phyloP scores from a whole-genome alignment of 2,329 filamentous ascomycete genomes.

The Mariannaea elegans region DNA sequence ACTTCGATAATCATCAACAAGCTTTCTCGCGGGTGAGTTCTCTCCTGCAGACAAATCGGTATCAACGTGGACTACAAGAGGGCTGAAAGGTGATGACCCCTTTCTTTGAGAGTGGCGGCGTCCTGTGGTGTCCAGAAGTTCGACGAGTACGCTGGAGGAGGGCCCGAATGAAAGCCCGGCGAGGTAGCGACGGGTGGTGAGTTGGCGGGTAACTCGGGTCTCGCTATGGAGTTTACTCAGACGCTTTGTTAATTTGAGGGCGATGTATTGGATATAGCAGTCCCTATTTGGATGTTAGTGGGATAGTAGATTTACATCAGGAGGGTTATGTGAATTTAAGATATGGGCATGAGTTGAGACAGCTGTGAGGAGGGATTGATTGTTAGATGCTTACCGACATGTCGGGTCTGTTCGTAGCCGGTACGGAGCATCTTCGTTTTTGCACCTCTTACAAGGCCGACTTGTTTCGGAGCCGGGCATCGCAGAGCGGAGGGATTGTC shows the following conservation, averaged over 20 bases:
- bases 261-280: conserved; percentile 83
- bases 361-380: neutral
- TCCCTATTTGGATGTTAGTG: conserved; percentile 36
- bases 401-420: conserved; percentile 44
- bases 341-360: neutral
- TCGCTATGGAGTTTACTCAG: conserved; percentile 62
- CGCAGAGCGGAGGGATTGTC: conserved; percentile 1
- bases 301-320: too few relatives aligned
- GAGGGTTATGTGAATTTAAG: too few relatives aligned
- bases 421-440: conserved; percentile 41
- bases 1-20: conserved; percentile 63
- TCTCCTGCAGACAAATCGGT: conserved; percentile 46
- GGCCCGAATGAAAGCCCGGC: conserved; percentile 85
- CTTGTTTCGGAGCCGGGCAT: conserved; percentile 34
- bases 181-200: conserved; percentile 61
- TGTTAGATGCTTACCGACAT: conserved; percentile 40
- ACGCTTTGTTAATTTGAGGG: conserved; percentile 82
- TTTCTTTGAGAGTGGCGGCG: conserved; percentile 71
- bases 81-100: conserved; percentile 72
- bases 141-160: conserved; percentile 80
- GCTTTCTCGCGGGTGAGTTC: conserved; percentile 47
- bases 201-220: conserved; percentile 48
- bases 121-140: conserved; percentile 77
- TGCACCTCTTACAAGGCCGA: conserved; percentile 46
- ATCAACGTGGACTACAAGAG: conserved; percentile 68